Evolutionary conservation across 805 yeast species (phyloP).

Genomic region (Wickerhamiella occidentalis): DNA sequence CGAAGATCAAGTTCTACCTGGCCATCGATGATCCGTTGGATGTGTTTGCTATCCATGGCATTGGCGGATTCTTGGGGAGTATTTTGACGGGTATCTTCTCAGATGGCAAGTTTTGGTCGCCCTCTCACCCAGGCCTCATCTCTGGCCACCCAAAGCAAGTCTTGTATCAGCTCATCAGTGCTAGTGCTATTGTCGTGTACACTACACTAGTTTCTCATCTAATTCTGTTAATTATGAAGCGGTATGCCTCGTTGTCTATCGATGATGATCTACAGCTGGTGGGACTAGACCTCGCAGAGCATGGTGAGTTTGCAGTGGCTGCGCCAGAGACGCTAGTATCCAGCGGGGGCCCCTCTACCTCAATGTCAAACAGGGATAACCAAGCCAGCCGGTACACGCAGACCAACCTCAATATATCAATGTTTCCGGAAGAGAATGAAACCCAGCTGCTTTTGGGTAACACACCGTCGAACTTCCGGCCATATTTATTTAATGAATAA

Average conservation of each 20-base stretch:
- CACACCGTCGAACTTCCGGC: neutral
- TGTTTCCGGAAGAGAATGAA: constrained; percentile 20
- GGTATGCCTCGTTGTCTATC: constrained; percentile 68
- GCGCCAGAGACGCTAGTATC: neutral
- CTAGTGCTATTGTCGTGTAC: constrained; percentile 60
- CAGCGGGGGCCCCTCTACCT: neutral
- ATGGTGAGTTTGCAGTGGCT: constrained; percentile 63
- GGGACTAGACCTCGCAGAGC: constrained; percentile 82
- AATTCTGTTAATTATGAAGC: constrained; percentile 53
- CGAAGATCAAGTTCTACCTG: constrained; percentile 59
- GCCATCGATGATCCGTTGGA: constrained; percentile 91
- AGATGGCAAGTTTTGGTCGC: constrained; percentile 66
- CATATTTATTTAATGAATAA: neutral
- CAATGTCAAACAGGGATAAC: neutral
- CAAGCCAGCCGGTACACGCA: constrained; percentile 11
- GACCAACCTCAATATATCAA: constrained; percentile 18
- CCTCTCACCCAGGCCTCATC: constrained; percentile 58
- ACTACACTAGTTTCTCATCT: constrained; percentile 61
- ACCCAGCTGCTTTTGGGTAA: constrained; percentile 15
- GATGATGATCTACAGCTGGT: constrained; percentile 74
- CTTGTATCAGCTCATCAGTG: constrained; percentile 79
- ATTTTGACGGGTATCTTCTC: constrained; percentile 85
- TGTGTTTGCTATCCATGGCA: constrained; percentile 61
- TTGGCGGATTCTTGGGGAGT: constrained; percentile 34
- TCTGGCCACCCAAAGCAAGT: constrained; percentile 72